These are phyloP conservation scores for Tricholoma furcatifolium DNA, from an alignment of 768 basidiomycete genomes.

Conservation along the genomic window DNA sequence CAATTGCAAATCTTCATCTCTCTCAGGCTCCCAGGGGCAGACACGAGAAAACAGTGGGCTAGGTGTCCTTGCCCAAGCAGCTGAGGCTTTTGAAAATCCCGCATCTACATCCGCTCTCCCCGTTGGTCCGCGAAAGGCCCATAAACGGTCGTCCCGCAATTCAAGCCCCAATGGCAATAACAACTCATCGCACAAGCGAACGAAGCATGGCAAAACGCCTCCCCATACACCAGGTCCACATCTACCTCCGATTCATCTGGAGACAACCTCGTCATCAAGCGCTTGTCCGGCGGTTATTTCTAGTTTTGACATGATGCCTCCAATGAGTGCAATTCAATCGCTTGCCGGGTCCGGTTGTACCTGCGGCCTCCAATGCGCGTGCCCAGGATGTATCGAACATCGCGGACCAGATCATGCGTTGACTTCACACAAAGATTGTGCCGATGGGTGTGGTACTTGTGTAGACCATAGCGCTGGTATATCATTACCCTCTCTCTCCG, in stretches of 20 bases:
- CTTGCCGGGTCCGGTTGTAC: conserved; percentile 71
- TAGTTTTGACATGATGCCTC: conserved; percentile 56
- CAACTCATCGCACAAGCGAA: conserved; percentile 28
- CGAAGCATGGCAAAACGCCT: conserved; percentile 22
- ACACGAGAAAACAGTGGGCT: conserved; percentile 18
- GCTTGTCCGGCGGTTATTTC: conserved; percentile 31
- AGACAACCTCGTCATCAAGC: conserved; percentile 22
- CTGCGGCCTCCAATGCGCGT: conserved; percentile 66
- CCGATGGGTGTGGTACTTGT: conserved; percentile 61
- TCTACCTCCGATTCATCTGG: conserved; percentile 48
- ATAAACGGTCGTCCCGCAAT: conserved; percentile 27
- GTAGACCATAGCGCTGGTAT: conserved; percentile 50
- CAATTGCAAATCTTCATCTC: conserved; percentile 35
- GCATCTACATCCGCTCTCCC: conserved; percentile 13
- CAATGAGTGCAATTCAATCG: conserved; percentile 56
- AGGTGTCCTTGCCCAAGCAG: conserved; percentile 37
- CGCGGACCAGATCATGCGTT: conserved; percentile 51
- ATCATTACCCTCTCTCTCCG: conserved; percentile 36
- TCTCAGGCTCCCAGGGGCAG: conserved; percentile 3
- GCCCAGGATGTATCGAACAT: conserved; percentile 73
- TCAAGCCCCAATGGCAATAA: conserved; percentile 25
- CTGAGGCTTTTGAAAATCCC: conserved; percentile 28
- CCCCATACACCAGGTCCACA: conserved; percentile 31
- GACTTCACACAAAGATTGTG: conserved; percentile 44
- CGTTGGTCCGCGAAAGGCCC: conserved; percentile 1